Conservation (phyloP, 2,329 filamentous ascomycete genomes). For the Aspergillus calidoustus region DNA sequence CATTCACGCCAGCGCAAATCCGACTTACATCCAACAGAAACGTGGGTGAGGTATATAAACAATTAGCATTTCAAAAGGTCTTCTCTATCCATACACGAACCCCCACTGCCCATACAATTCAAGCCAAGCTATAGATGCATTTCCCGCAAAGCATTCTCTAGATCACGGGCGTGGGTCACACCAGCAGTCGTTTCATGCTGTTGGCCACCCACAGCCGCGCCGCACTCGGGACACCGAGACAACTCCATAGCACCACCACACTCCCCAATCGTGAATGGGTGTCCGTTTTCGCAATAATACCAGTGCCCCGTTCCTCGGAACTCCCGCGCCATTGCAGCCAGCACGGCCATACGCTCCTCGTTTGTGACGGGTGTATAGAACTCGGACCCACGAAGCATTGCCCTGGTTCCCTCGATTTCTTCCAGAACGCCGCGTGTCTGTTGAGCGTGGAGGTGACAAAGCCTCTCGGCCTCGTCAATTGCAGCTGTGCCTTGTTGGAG, state of each 20-base stretch:
- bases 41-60: no score
- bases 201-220: slow-evolving; percentile 59
- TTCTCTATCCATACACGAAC: no score
- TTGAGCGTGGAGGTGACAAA: slow-evolving; percentile 31
- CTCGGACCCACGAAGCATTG: slow-evolving; percentile 51
- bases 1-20: no score
- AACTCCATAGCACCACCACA: slow-evolving; percentile 69
- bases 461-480: slow-evolving; percentile 59
- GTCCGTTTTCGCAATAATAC: slow-evolving; percentile 47
- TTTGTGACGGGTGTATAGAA: slow-evolving; percentile 57
- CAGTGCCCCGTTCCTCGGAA: slow-evolving; percentile 58
- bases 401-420: slow-evolving; percentile 54
- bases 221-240: slow-evolving; percentile 67
- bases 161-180: slow-evolving; percentile 62
- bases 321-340: slow-evolving; percentile 57
- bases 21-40: no score
- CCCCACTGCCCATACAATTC: no score
- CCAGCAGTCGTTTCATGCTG: slow-evolving; percentile 57
- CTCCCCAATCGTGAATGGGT: slow-evolving; percentile 65
- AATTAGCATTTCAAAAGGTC: no score
- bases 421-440: slow-evolving; percentile 43
- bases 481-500: slow-evolving; percentile 53
- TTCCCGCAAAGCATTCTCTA: slow-evolving; percentile 42
- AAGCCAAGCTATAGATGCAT: slow-evolving; percentile 7
- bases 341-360: slow-evolving; percentile 57